Evolutionary conservation across 2,329 filamentous ascomycete genomes (phyloP), one percentile per base, ranked within the genome.

Genomic region (Bipolaris victoriae): DNA sequence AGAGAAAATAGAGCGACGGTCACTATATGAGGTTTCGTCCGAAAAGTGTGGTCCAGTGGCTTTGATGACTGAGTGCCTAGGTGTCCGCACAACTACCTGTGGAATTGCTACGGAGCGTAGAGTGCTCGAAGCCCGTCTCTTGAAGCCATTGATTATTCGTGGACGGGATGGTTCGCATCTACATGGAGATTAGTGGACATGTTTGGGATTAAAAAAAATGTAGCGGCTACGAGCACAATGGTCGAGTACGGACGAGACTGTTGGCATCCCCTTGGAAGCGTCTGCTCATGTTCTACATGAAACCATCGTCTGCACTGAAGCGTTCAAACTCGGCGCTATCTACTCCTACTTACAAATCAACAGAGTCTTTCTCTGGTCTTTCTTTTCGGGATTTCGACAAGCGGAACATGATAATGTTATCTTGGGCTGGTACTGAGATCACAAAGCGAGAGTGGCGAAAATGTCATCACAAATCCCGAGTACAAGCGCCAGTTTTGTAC

Each of bases 1-100:
- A 48, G 66, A 59, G 50, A 60, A 72, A 10, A 70, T 67, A 7
- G 66, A 50, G 11, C 61, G 55, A 26, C 57, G 58, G 33, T 36
- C 58, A 46, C 56, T 33, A 36, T 59, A 48, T 10, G 36, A 15
- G 5, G 48, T 22, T 15, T 16, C n/a, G 24, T 29, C 20, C 15
- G 33, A 26, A 15, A 24, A 47, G 16, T 31, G 24, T 5, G 37
- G 41, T 29, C 37, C 39, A 52, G 33, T 9, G 47, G 57, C 33
- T 24, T 41, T 40, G 20, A 58, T 39, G 33, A 33, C 10, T 13
- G 24, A 54, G 20, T 35, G 45, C 11, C n/a, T 37, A 18, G 24
- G 24, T 46, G 46, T 57, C 16, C 50, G 53, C 40, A 9, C 18
- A 24, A 35, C 57, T 2, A 47, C 45, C 37, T 48, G 37, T 16